Base-by-base conservation (phyloP, 75 land plant genomes). In the Cryptomeria japonica region DNA sequence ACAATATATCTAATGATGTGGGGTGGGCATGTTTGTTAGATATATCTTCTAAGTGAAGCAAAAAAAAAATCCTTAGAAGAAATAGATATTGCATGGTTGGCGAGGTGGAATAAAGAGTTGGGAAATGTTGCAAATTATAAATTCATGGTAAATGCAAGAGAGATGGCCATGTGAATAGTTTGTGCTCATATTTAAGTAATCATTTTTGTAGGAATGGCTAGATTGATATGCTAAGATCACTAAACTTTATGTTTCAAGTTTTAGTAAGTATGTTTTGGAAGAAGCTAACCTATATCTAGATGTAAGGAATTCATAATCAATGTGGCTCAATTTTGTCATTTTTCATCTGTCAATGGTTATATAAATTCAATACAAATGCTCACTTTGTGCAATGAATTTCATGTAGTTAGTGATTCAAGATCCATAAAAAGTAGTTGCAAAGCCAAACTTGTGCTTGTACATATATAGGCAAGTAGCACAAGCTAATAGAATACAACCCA, bases 71-170 rank as follows among this genome's bases (percentile, higher is more conserved):
- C 94, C 38, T 4, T 9, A 31, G 83, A 41, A 0, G 36, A 18
- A 19, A 37, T 14, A 77, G 47, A 87, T 10, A 77, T 86, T 2
- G 87, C 94, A 44, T 93, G 94, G 91, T 47, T 47, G 49, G 9
- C 8, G 9, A 47, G 49, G 4, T 47, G 49, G 8, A 8, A 8
- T 47, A 8, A 3, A 3, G 49, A 3, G 4, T 8, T 47, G 5
- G 49, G 49, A 47, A 8, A 47, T 44, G 7, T 6, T 44, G 7
- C 49, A 3, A 3, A 47, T 3, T 47, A 7, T 5, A 6, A 8
- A 6, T 47, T 5, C 49, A 47, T 47, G 49, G 0, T 0, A 47
- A 47, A 47, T 47, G 49, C 49, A 3, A 47, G 4, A 47, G 4
- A 47, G 0, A 47, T 47, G 8, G 49, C 8, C 49, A 6, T 5